Evolutionary conservation across 2,329 filamentous ascomycete genomes (phyloP).

Genomic region (Nigrospora osmanthi): DNA sequence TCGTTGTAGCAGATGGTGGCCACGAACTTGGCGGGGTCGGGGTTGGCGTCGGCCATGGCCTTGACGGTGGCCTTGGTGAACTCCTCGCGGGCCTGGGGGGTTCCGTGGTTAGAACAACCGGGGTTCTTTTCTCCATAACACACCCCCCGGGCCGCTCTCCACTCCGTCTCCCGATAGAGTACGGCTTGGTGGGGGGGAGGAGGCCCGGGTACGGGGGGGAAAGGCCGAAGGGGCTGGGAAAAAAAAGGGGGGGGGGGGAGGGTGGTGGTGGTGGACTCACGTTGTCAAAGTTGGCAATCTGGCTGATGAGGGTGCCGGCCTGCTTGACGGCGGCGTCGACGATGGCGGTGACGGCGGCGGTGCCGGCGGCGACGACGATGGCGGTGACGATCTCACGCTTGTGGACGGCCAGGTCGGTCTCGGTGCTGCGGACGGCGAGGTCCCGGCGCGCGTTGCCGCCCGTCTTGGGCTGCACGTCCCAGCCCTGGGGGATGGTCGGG

Average conservation of each 20-base stretch:
- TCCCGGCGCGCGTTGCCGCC: background rate
- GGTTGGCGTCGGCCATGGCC: background rate
- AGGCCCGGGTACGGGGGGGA: too few species aligned
- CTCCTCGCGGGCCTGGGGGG: background rate
- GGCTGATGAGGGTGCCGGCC: background rate
- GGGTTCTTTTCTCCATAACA: too few species aligned
- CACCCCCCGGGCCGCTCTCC: too few species aligned
- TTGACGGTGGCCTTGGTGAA: slow-evolving; percentile 1
- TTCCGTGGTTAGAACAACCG: too few species aligned
- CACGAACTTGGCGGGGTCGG: background rate
- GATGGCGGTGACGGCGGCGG: background rate
- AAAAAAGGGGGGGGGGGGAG: too few species aligned
- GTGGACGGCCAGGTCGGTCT: background rate
- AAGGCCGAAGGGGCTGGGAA: too few species aligned
- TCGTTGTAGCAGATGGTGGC: slow-evolving; percentile 1
- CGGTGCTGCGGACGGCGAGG: background rate
- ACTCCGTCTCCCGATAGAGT: too few species aligned
- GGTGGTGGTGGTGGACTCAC: too few species aligned
- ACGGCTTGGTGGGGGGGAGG: too few species aligned
- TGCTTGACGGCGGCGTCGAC: background rate
- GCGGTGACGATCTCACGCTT: background rate
- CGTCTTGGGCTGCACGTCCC: background rate
- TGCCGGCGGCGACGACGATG: background rate
- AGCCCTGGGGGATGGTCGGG: background rate
- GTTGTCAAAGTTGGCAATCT: slow-evolving; percentile 1